Percentiles rank a stretch among this genome's conserved stretches.
Evolutionary conservation across 1,139 yeast species (phyloP).

Genomic region (Taiozyma sp.): DNA sequence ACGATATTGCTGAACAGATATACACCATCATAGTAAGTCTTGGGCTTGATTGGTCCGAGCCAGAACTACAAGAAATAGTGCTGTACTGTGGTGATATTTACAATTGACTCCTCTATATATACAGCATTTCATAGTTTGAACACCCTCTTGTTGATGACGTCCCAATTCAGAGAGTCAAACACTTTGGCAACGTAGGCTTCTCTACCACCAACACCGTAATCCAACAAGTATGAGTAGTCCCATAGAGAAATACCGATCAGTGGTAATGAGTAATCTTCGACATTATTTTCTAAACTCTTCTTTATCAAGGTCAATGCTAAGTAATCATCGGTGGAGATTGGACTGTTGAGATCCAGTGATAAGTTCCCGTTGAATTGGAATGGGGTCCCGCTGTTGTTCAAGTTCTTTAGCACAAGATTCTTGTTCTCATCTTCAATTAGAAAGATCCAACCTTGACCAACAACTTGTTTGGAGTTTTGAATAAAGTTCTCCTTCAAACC

Average conservation of each 20-base stretch:
- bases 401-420: slow-evolving; percentile 52
- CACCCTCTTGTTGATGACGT: slow-evolving; percentile 63
- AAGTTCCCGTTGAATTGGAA: slow-evolving; percentile 67
- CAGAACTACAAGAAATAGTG: slow-evolving; percentile 25
- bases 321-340: slow-evolving; percentile 50
- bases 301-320: slow-evolving; percentile 38
- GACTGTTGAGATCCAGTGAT: slow-evolving; percentile 68
- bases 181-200: slow-evolving; percentile 66
- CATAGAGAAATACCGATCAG: slow-evolving; percentile 76
- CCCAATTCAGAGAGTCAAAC: slow-evolving; percentile 85
- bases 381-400: slow-evolving; percentile 90
- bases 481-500: slow-evolving; percentile 33
- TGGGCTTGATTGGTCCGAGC: slow-evolving; percentile 26
- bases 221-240: slow-evolving; percentile 81
- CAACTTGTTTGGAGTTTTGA: slow-evolving; percentile 41
- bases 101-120: background rate
- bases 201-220: slow-evolving; percentile 78
- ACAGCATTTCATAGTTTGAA: slow-evolving; percentile 21
- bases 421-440: slow-evolving; percentile 72
- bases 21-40: slow-evolving; percentile 19
- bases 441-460: slow-evolving; percentile 80
- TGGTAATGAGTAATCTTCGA: slow-evolving; percentile 67
- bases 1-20: slow-evolving; percentile 28
- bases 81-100: slow-evolving; percentile 24
- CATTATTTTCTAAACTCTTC: slow-evolving; percentile 33